These are phyloP conservation scores for Lepidium africanum DNA, from an alignment of 345 rosid genomes.

Conservation along the genomic window DNA sequence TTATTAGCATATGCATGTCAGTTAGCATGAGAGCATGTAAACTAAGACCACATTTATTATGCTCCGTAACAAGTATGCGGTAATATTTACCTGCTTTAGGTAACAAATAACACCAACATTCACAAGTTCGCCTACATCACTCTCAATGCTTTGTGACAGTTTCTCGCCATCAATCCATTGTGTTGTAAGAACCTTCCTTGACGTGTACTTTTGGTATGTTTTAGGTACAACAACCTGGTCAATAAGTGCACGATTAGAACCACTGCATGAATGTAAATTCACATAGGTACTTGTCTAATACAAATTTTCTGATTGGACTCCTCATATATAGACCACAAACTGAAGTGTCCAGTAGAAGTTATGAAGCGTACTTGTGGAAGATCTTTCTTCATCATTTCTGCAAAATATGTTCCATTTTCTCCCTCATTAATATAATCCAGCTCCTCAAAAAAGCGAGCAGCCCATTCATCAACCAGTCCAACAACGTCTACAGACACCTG, in stretches of 20 bases:
- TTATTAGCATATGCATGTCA: not conserved
- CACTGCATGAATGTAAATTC: not conserved
- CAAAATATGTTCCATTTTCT: conserved; percentile 77
- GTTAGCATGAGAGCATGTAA: not conserved
- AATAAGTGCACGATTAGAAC: not conserved
- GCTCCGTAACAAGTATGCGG: not conserved
- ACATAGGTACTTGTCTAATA: not conserved
- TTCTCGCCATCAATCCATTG: conserved; percentile 87
- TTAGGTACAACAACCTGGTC: conserved; percentile 78
- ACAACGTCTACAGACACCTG: conserved; percentile 89
- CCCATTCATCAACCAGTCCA: conserved; percentile 99
- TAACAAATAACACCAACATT: conserved; percentile 98
- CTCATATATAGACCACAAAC: not conserved
- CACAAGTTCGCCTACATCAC: conserved; percentile 92
- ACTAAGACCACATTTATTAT: not conserved
- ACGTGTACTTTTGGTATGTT: conserved; percentile 71
- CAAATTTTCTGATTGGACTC: not conserved
- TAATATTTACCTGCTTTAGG: conserved; percentile 70
- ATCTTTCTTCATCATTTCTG: conserved; percentile 96
- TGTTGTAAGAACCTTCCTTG: conserved; percentile 95
- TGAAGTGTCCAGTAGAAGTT: not conserved
- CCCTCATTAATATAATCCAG: conserved; percentile 95
- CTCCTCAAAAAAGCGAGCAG: conserved; percentile 97
- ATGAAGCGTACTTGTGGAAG: conserved; percentile 83
- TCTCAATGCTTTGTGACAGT: conserved; percentile 88